Evolutionary conservation across 306 rosid species (phyloP).

Genomic region (Senna siamea): DNA sequence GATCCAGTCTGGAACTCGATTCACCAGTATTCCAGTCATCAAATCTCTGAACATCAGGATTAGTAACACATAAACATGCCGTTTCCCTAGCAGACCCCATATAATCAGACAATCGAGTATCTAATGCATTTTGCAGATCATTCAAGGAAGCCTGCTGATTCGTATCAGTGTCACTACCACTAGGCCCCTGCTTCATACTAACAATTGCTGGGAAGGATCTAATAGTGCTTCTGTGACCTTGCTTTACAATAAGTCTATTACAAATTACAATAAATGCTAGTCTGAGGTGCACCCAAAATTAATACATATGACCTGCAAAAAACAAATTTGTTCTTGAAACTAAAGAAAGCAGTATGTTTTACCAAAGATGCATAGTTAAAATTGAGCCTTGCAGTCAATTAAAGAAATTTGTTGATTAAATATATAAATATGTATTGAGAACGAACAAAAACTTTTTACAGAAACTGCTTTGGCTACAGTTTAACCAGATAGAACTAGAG

Average conservation of each 20-base stretch:
- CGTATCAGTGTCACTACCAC: constrained; percentile 55
- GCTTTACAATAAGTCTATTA: no score
- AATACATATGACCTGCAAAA: constrained; percentile 14
- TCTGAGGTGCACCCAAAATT: constrained; percentile 28
- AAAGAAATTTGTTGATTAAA: constrained; percentile 13
- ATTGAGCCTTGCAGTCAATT: constrained; percentile 4
- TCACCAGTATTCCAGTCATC: constrained; percentile 60
- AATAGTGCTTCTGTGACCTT: constrained; percentile 65
- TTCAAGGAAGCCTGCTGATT: constrained; percentile 56
- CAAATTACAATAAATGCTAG: constrained; percentile 40
- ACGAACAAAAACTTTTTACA: constrained; percentile 3
- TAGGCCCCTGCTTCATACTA: constrained; percentile 59
- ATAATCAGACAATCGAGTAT: constrained; percentile 57
- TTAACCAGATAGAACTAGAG: constrained; percentile 5
- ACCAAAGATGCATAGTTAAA: neutral
- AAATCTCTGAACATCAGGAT: constrained; percentile 52
- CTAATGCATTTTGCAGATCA: constrained; percentile 53
- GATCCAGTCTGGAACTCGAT: constrained; percentile 55
- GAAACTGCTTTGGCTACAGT: neutral
- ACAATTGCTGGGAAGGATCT: constrained; percentile 53
- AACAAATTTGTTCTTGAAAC: constrained; percentile 15
- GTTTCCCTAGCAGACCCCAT: constrained; percentile 57
- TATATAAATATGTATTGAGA: constrained; percentile 6
- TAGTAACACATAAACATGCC: constrained; percentile 47
- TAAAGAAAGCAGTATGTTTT: constrained; percentile 22